Base-by-base conservation (phyloP, 768 basidiomycete genomes). In the Leccinum imitatum region DNA sequence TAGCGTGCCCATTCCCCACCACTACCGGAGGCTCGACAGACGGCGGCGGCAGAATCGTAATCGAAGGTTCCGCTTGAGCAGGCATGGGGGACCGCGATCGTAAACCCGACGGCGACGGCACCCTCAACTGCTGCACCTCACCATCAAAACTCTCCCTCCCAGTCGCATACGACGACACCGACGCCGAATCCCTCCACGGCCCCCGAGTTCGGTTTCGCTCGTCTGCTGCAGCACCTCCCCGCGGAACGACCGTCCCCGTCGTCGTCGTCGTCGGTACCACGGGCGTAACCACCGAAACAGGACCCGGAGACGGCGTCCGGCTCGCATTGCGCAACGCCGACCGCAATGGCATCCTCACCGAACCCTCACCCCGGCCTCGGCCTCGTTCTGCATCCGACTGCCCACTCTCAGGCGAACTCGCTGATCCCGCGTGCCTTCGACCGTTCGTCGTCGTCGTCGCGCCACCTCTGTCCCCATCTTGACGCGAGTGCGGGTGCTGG, bases 121-220 rank as follows among this genome's bases (percentile, higher is more conserved):
- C 30, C 70, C 6, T 67, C 68, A 27, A 78, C 13, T 15, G 35
- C 13, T 15, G 27, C 9, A 44, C 48, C 25, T 55, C 75, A 6
- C 65, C 72, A 27, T 79, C 75, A 48, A 84, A 76, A 30, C 70
- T 75, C 68, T 90, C 89, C 50, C 79, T 78, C 5, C 80, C 87
- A 0, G 89, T 89, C 66, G 84, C 87, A 61, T 87, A 90, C 50
- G 87, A 86, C 21, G 83, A 85, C 4, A 84, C 75, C 35, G 72
- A 73, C 31, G 61, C 63, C 17, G 69, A 69, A 48, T 70, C 69
- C 13, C 68, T 57, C 51, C 54, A 39, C 27, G 56, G 13, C 3
- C 37, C 25, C n/a, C 50, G 15, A 17, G 46, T 13, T 19, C 31
- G 6, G 44, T 33, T 33, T 48, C 44, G 9, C 44, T 48, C 7